phyloP scores from a whole-genome alignment of 1,284 basidiomycete genomes.

The Golubevia pallescens region DNA sequence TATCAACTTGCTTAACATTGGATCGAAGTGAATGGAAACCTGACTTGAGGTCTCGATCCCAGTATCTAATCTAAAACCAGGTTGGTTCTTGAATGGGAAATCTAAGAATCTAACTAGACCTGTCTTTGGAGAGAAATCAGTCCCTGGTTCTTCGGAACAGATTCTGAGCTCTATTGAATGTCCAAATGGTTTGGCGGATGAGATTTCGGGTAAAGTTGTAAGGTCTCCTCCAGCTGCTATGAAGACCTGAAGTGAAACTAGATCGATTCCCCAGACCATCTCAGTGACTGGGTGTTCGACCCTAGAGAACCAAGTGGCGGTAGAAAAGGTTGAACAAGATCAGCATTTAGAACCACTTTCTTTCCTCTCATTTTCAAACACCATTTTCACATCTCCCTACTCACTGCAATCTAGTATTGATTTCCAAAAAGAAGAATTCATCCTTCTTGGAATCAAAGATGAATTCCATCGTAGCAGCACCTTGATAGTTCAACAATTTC shows the following conservation, averaged over 20 bases:
- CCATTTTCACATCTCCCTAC: slow-evolving; percentile 20
- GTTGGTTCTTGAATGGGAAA: background rate
- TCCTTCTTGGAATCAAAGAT: slow-evolving; percentile 71
- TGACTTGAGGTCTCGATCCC: background rate
- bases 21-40: background rate
- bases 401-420: slow-evolving; percentile 76
- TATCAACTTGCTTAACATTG: background rate
- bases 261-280: background rate
- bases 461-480: slow-evolving; percentile 75
- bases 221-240: background rate
- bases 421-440: slow-evolving; percentile 76
- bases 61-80: background rate
- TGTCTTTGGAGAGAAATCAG: too few species aligned
- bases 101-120: background rate
- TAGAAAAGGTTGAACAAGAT: too few species aligned
- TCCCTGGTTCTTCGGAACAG: background rate
- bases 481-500: slow-evolving; percentile 69
- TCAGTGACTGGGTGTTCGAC: background rate
- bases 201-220: background rate
- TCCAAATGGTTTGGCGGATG: background rate
- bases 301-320: too few species aligned
- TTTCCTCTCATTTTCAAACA: too few species aligned
- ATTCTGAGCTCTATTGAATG: background rate
- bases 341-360: too few species aligned
- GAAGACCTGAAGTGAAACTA: background rate